Conservation (phyloP, 148 eudicot genomes). For the Oxyria digyna region DNA sequence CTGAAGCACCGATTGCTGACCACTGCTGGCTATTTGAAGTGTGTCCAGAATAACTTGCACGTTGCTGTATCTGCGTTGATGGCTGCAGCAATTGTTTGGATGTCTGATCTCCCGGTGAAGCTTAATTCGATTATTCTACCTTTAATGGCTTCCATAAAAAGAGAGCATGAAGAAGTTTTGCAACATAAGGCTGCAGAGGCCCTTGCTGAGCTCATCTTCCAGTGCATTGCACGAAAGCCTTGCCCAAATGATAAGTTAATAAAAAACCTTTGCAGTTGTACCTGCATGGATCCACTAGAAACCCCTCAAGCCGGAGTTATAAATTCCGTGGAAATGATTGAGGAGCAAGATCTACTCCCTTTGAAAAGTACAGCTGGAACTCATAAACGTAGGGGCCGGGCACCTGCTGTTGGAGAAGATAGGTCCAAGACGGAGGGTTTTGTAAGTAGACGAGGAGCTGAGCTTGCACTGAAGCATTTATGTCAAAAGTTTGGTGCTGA, state of each 20-base stretch:
- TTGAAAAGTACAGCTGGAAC: slow-evolving; percentile 34
- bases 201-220: slow-evolving; percentile 77
- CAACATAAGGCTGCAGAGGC: slow-evolving; percentile 94
- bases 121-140: slow-evolving; percentile 90
- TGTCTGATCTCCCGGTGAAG: slow-evolving; percentile 82
- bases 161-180: slow-evolving; percentile 95
- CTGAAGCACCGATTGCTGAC: slow-evolving; percentile 67
- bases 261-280: slow-evolving; percentile 72
- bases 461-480: slow-evolving; percentile 82
- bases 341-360: slow-evolving; percentile 70
- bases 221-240: slow-evolving; percentile 74
- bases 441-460: slow-evolving; percentile 89
- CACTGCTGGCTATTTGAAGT: slow-evolving; percentile 87
- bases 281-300: slow-evolving; percentile 85
- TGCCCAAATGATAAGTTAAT: slow-evolving; percentile 91
- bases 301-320: slow-evolving; percentile 85
- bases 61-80: slow-evolving; percentile 38
- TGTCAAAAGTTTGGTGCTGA: slow-evolving; percentile 66
- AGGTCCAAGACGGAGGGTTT: slow-evolving; percentile 79
- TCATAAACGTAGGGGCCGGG: slow-evolving; percentile 59
- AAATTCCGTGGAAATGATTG: slow-evolving; percentile 65
- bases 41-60: slow-evolving; percentile 79
- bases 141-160: slow-evolving; percentile 83
- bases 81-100: slow-evolving; percentile 78
- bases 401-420: slow-evolving; percentile 52